Evolutionary conservation across 495 filamentous ascomycete species (phyloP), one percentile per base, ranked within the genome.

Genomic region (Podospora pseudocomata): DNA sequence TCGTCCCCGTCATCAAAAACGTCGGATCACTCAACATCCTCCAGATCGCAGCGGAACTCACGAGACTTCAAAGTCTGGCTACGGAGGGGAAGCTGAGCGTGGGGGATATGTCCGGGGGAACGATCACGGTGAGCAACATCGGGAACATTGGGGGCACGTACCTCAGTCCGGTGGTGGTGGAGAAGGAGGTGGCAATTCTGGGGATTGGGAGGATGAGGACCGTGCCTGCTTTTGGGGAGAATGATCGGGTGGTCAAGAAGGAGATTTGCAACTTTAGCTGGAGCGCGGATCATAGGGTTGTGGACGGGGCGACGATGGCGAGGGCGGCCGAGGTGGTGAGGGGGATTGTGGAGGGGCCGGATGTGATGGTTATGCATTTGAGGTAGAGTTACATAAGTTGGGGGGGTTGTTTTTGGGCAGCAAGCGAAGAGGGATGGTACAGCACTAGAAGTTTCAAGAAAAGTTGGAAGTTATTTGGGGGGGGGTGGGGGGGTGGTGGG

Each of bases 101-200:
- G 4, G 83, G 87, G 9, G 94, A 99, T 79, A 79, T 98, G 63
- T 86, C 79, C 61, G 94, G 94, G 39, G 93, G 93, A 3, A 97
- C 95, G 0, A 93, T 99, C 74, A 97, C 96, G 0, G 87, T 99
- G 28, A 96, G 92, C 67, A 99, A 99, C 74, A 94, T 99, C 68
- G 96, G 96, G n/a, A 96, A 87, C 70, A 93, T 99, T 55, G 96
- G 96, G 19, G 96, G 96, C 3, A 94, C 91, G 0, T 96, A 96
- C 72, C 88, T 98, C 27, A 87, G 89, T 4, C 96, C 96, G 1
- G 89, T 99, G n/a, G 90, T 98, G 67, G 90, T 96, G 27, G 86
- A 89, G 58, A 89, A 83, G 56, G 94, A 99, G 77, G 91, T 97
- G 23, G 93, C 92, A 11, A 98, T 99, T 74, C 79, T 99, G 3